Evolutionary conservation across 1,284 basidiomycete species (phyloP).

Genomic region (Cyathus olla): DNA sequence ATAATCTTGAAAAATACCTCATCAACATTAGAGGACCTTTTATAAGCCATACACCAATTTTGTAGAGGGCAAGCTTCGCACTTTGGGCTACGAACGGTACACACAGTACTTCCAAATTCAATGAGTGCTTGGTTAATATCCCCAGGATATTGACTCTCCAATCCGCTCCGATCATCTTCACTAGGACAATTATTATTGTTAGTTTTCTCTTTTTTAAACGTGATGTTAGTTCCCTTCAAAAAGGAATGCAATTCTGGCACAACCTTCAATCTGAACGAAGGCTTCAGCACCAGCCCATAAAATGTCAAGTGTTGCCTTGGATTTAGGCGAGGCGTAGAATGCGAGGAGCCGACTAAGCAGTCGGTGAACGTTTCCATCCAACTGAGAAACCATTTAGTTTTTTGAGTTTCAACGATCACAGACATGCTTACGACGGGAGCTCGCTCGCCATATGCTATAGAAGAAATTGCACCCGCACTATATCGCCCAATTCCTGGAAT

Average conservation of each 20-base stretch:
- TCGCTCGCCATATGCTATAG: constrained; percentile 89
- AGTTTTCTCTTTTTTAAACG: not conserved
- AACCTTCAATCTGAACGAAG: constrained; percentile 64
- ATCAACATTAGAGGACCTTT: constrained; percentile 18
- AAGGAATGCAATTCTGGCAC: not conserved
- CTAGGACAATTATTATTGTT: too few species aligned
- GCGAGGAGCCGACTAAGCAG: constrained; percentile 86
- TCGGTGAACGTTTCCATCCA: constrained; percentile 94
- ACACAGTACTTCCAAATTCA: constrained; percentile 91
- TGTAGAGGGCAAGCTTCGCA: constrained; percentile 82
- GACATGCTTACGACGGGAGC: constrained; percentile 78
- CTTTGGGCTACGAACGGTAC: constrained; percentile 84
- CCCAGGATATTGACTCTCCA: constrained; percentile 64
- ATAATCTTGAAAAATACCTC: not conserved
- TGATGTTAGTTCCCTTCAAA: constrained; percentile 1
- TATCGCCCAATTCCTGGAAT: constrained; percentile 95
- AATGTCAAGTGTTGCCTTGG: constrained; percentile 80
- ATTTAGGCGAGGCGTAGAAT: constrained; percentile 84
- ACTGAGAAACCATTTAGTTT: constrained; percentile 49
- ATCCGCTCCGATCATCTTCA: too few species aligned
- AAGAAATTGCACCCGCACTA: constrained; percentile 90
- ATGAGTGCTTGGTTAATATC: constrained; percentile 92
- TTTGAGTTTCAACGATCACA: not conserved
- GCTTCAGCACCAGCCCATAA: constrained; percentile 85
- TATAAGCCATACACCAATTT: constrained; percentile 76